Conservation (phyloP, 306 rosid species). For the Begonia fuchsioides region DNA sequence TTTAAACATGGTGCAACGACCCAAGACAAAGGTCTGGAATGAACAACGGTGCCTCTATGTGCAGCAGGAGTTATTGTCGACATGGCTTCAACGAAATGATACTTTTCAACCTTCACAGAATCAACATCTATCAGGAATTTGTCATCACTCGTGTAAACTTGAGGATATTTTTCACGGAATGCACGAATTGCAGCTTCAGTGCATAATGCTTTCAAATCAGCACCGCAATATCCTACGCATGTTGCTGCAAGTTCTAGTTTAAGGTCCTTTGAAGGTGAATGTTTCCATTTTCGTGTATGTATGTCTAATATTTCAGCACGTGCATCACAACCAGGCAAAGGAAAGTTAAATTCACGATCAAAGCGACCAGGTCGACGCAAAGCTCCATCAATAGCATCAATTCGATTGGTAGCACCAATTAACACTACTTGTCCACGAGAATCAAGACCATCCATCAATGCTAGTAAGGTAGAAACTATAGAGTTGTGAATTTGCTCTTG, state of each 20-base stretch:
- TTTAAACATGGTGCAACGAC: slow-evolving; percentile 84
- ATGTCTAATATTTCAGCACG: slow-evolving; percentile 89
- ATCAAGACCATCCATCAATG: slow-evolving; percentile 99
- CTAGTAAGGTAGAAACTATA: slow-evolving; percentile 96
- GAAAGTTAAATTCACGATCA: slow-evolving; percentile 91
- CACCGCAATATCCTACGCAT: slow-evolving; percentile 98
- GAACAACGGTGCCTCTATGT: slow-evolving; percentile 87
- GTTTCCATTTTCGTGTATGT: slow-evolving; percentile 94
- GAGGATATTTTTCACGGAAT: slow-evolving; percentile 91
- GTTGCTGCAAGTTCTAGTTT: slow-evolving; percentile 82
- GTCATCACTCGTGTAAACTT: slow-evolving; percentile 92
- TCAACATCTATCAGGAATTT: slow-evolving; percentile 88
- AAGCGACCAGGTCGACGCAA: slow-evolving; percentile 97
- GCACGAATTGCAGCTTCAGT: slow-evolving; percentile 99
- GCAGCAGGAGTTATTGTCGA: slow-evolving; percentile 97
- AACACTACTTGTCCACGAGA: slow-evolving; percentile 99
- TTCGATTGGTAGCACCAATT: slow-evolving; percentile 96
- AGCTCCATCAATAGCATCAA: slow-evolving; percentile 98
- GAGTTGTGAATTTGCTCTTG: slow-evolving; percentile 98
- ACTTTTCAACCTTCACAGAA: slow-evolving; percentile 74
- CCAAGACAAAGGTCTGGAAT: slow-evolving; percentile 81
- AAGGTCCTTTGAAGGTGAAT: slow-evolving; percentile 73
- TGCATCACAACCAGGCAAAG: slow-evolving; percentile 91
- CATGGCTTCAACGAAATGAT: slow-evolving; percentile 92
- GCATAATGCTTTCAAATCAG: slow-evolving; percentile 94